Evolutionary conservation across 2,329 filamentous ascomycete species (phyloP).

Genomic region (Diatrype stigma): DNA sequence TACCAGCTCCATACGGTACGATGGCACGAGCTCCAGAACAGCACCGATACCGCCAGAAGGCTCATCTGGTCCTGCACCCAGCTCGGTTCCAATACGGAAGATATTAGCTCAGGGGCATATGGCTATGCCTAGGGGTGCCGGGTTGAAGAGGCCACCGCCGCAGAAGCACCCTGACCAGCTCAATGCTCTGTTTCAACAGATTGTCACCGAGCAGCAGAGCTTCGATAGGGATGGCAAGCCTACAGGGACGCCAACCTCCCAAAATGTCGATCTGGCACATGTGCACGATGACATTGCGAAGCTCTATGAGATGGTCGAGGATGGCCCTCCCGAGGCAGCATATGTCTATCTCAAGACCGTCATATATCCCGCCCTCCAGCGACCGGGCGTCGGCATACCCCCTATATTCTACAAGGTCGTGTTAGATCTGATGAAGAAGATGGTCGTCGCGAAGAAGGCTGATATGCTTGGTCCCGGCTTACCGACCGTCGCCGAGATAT

Average conservation of each 20-base stretch:
- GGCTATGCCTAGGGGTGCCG: not conserved
- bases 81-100: not conserved
- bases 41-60: not conserved
- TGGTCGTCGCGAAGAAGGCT: slow-evolving; percentile 28
- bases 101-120: not conserved
- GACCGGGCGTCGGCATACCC: slow-evolving; percentile 21
- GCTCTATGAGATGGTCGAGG: slow-evolving; percentile 29
- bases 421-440: slow-evolving; percentile 25
- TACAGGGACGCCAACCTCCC: not conserved
- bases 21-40: not conserved
- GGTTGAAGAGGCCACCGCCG: not conserved
- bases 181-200: slow-evolving; percentile 25
- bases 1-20: not conserved
- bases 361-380: slow-evolving; percentile 26
- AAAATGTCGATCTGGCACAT: slow-evolving; percentile 11
- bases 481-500: slow-evolving; percentile 35
- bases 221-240: not conserved
- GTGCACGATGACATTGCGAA: slow-evolving; percentile 20
- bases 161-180: slow-evolving; percentile 10
- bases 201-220: slow-evolving; percentile 19
- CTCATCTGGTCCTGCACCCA: not conserved
- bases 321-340: slow-evolving; percentile 16
- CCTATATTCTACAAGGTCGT: slow-evolving; percentile 27
- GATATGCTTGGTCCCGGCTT: slow-evolving; percentile 27
- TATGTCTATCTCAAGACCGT: slow-evolving; percentile 21